Evolutionary conservation across 2,329 filamentous ascomycete genomes (phyloP), one percentile per base, ranked within the genome.

Genomic region (Stachybotrys chartarum): DNA sequence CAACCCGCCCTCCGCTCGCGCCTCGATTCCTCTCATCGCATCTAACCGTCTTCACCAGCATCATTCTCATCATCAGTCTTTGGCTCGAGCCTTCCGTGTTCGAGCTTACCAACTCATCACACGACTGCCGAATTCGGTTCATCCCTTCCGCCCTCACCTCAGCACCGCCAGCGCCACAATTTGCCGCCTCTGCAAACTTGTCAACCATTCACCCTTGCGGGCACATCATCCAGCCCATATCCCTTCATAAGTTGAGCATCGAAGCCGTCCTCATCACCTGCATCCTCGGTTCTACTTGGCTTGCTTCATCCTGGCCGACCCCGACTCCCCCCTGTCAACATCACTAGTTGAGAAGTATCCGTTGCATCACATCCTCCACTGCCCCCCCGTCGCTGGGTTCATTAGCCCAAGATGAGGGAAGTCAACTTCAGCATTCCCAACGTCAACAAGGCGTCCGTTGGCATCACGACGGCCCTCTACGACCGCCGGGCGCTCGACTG

Each of bases 341-440:
- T 42, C 8, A 14, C 14, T 14, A 42, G 35, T 42, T 42, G 35
- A 42, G 35, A 42, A 42, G 10, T 14, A 42, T 42, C 35, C 35
- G 35, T 14, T 42, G 35, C 10, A 10, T 49, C 52, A 39, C 56
- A 59, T 52, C 30, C 31, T 48, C 55, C 49, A 48, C 42, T 42
- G 45, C 18, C 45, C 30, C 42, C 53, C 50, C 53, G 51, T 10
- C 47, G 50, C 55, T 46, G 54, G 50, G 55, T 58, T 47, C 51
- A 57, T 55, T 51, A 56, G 60, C 59, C 60, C 83, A 93, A 73
- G 75, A 99, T 99, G 94, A 90, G 94, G 79, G 94, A 99, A 84
- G 92, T 96, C 78, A 97, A 97, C 76, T 97, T 97, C 77, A 97
- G 92, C 78, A 97, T 97, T 72, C 93, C 94, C 54, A 97, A 94